A percentile compares a stretch with the other conserved stretches of the same genome.
Evolutionary conservation across 495 filamentous ascomycete genomes (phyloP).

Genomic region (Penicillium herquei): DNA sequence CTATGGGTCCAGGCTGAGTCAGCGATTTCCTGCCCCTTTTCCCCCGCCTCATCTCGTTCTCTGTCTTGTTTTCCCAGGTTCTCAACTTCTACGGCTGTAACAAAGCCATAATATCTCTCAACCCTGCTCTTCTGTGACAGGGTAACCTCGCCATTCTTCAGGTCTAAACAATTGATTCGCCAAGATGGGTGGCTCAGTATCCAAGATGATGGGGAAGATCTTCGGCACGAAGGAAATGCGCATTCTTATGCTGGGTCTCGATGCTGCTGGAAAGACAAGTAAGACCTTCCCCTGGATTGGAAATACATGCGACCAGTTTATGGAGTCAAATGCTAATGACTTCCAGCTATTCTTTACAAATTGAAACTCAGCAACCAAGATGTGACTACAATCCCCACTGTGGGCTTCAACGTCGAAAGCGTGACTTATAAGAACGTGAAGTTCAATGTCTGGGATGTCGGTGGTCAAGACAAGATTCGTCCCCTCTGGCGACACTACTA

Average conservation of each 20-base stretch:
- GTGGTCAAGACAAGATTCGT: conserved; percentile 98
- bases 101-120: background rate
- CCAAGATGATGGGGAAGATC: conserved; percentile 93
- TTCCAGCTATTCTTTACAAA: conserved; percentile 92
- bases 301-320: background rate
- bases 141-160: background rate
- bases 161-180: conserved; percentile 4
- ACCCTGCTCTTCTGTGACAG: background rate
- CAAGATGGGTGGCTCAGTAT: conserved; percentile 76
- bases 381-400: conserved; percentile 98
- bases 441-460: conserved; percentile 99
- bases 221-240: conserved; percentile 99
- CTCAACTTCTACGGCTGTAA: background rate
- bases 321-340: conserved; percentile 11
- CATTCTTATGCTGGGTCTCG: conserved; percentile 94
- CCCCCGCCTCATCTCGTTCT: conserved; percentile 26
- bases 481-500: conserved; percentile 99
- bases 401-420: conserved; percentile 99
- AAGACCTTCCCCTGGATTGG: conserved; percentile 22
- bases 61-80: conserved; percentile 13
- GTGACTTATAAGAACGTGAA: conserved; percentile 99
- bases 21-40: conserved; percentile 38
- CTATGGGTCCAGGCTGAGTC: conserved; percentile 14
- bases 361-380: conserved; percentile 92
- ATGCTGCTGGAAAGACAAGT: conserved; percentile 98